phyloP scores from a whole-genome alignment of 441 rosid species.

The Macaranga tanarius region DNA sequence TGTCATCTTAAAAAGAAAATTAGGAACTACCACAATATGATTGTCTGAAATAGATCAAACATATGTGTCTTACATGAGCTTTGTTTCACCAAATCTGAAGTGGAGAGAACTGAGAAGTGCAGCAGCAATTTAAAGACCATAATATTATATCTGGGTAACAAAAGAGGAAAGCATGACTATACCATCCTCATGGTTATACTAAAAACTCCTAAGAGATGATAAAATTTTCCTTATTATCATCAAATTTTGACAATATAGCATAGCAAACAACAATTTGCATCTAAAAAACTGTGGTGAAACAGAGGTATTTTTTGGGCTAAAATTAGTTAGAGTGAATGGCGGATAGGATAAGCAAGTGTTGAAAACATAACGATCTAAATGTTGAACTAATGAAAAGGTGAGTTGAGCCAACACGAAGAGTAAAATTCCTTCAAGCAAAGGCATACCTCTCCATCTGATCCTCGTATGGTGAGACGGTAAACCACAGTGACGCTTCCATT shows the following conservation, averaged over 20 bases:
- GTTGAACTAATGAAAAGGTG: neutral
- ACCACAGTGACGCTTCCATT: constrained; percentile 88
- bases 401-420: too few relatives aligned
- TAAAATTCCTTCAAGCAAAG: neutral
- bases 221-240: neutral
- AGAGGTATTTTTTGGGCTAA: neutral
- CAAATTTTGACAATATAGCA: neutral
- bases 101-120: neutral
- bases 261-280: neutral
- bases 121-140: neutral
- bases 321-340: neutral
- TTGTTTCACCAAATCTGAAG: neutral
- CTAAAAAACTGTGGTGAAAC: neutral
- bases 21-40: neutral
- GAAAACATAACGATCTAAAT: neutral
- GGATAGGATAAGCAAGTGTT: neutral
- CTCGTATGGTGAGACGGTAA: constrained; percentile 87
- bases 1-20: neutral
- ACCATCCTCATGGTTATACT: neutral
- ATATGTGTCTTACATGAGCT: neutral
- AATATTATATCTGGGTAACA: neutral
- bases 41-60: neutral
- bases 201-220: neutral
- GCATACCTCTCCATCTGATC: constrained; percentile 92
- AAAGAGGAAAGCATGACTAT: neutral